Evolutionary conservation across 257 asterid genomes (phyloP).

Genomic region (Echium plantagineum): DNA sequence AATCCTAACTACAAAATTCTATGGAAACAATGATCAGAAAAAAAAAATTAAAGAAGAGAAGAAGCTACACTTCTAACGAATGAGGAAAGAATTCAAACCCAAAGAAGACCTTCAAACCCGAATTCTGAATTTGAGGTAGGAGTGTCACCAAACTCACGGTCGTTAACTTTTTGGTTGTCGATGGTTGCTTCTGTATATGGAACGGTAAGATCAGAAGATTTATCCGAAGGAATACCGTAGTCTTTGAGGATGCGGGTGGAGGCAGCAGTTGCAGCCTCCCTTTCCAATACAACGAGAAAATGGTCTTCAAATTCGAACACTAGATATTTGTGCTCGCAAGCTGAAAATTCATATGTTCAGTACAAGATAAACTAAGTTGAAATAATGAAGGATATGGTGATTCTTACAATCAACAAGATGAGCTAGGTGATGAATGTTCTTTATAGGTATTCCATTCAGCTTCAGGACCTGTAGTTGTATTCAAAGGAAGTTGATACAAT

Average conservation of each 20-base stretch:
- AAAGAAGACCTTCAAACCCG: conserved; percentile 63
- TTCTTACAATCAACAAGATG: conserved; percentile 82
- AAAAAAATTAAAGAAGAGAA: background rate
- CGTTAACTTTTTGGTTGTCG: conserved; percentile 23
- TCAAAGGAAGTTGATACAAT: conserved; percentile 2
- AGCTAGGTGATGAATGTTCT: conserved; percentile 84
- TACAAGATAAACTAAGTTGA: background rate
- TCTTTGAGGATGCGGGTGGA: conserved; percentile 66
- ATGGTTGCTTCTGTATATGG: conserved; percentile 42
- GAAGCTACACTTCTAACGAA: background rate
- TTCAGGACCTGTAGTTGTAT: conserved; percentile 60
- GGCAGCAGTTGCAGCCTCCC: conserved; percentile 55
- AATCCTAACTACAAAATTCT: conserved; percentile 4
- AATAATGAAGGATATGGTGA: conserved; percentile 2
- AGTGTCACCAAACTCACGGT: conserved; percentile 47
- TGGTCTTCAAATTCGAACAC: conserved; percentile 80
- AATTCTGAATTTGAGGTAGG: conserved; percentile 56
- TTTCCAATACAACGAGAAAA: conserved; percentile 66
- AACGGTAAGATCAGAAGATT: conserved; percentile 58
- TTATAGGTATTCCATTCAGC: conserved; percentile 67
- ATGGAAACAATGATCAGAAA: background rate
- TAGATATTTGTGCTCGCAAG: conserved; percentile 63
- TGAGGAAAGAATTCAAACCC: conserved; percentile 34
- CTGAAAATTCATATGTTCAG: conserved; percentile 8
- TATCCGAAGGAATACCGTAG: conserved; percentile 81